Conservation (phyloP, 2,329 filamentous ascomycete genomes). For the Lizonia empirigonia region DNA sequence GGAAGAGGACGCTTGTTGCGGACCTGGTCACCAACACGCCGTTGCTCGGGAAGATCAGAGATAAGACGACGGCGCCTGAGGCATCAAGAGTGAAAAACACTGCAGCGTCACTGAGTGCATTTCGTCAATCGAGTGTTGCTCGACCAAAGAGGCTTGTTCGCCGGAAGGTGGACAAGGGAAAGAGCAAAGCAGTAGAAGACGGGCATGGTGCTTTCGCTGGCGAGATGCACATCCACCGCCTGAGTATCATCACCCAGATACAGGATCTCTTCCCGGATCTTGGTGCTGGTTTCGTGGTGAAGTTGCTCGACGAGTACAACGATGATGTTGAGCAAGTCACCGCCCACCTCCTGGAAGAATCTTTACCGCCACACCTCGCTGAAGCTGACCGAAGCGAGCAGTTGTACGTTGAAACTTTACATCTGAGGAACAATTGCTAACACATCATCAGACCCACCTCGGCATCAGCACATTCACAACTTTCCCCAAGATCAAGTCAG, state of each 20-base stretch:
- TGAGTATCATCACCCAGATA: constrained; percentile 86
- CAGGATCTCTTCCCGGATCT: constrained; percentile 92
- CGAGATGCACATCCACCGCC: constrained; percentile 74
- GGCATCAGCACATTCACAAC: constrained; percentile 36
- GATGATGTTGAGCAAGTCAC: constrained; percentile 81
- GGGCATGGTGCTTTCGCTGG: constrained; percentile 45
- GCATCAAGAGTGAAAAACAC: constrained; percentile 65
- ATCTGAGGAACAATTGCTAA: constrained; percentile 17
- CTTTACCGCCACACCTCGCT: constrained; percentile 71
- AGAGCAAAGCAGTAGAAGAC: constrained; percentile 53
- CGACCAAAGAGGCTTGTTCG: constrained; percentile 59
- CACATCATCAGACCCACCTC: constrained; percentile 22
- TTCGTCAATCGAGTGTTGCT: constrained; percentile 61
- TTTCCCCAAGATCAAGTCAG: constrained; percentile 66
- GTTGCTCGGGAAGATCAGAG: constrained; percentile 67
- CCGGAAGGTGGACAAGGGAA: constrained; percentile 69
- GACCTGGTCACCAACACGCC: constrained; percentile 83
- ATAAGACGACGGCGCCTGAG: constrained; percentile 57
- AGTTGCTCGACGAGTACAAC: constrained; percentile 77
- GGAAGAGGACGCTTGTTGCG: constrained; percentile 69
- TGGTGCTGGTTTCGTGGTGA: constrained; percentile 79
- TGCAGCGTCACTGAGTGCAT: constrained; percentile 64
- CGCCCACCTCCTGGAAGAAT: constrained; percentile 78
- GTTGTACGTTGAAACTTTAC: constrained; percentile 51
- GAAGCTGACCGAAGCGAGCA: constrained; percentile 67